These are phyloP conservation scores for Pisolithus marmoratus DNA, from an alignment of 768 basidiomycete species.

Conservation along the genomic window DNA sequence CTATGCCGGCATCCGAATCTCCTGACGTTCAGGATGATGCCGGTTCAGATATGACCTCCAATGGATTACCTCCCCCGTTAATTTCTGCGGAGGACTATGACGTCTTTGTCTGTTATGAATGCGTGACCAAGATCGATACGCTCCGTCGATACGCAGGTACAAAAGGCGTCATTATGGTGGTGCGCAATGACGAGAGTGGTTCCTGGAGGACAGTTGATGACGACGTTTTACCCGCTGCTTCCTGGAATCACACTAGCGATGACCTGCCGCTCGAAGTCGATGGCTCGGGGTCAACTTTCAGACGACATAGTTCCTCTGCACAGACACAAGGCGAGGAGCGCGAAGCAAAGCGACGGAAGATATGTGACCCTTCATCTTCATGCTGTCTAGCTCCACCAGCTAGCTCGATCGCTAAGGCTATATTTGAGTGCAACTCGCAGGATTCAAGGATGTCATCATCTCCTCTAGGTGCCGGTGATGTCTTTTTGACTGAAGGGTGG, in stretches of 20 bases:
- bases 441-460: conserved; percentile 15
- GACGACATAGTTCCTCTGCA: conserved; percentile 38
- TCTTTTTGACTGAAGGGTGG: conserved; percentile 72
- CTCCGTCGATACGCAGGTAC: conserved; percentile 65
- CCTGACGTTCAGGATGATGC: conserved; percentile 14
- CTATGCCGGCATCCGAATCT: conserved; percentile 4
- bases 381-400: conserved; percentile 54
- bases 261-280: conserved; percentile 21
- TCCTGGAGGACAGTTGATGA: conserved; percentile 51
- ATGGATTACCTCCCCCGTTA: conserved; percentile 61
- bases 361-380: conserved; percentile 31
- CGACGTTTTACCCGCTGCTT: conserved; percentile 4
- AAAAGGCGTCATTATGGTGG: conserved; percentile 59
- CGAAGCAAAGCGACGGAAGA: conserved; percentile 39
- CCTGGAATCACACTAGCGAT: neutral
- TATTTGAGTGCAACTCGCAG: conserved; percentile 29
- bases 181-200: conserved; percentile 40
- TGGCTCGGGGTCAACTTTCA: conserved; percentile 25
- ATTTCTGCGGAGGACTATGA: conserved; percentile 69
- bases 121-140: conserved; percentile 50
- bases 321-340: conserved; percentile 25
- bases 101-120: conserved; percentile 63
- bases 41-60: conserved; percentile 57
- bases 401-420: conserved; percentile 39
- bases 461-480: conserved; percentile 56